These are phyloP conservation scores for Crithidia bombi DNA, from an alignment of 208 protist genomes.

Conservation along the genomic window DNA sequence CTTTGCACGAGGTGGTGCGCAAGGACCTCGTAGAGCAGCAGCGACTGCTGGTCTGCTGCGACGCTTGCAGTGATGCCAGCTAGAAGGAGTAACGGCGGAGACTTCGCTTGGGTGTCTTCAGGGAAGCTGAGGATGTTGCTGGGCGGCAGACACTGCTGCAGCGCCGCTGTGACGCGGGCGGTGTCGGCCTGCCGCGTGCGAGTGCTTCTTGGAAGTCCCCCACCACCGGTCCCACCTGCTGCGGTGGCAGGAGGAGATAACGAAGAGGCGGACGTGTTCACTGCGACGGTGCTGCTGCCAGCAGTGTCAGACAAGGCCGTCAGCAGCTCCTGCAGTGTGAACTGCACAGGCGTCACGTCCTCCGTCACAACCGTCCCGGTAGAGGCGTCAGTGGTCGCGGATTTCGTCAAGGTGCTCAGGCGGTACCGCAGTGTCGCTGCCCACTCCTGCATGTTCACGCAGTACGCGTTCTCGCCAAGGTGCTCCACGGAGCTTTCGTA, in stretches of 20 bases:
- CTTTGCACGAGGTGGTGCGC: slow-evolving; percentile 24
- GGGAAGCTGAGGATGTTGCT: slow-evolving; percentile 3
- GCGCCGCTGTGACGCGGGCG: not conserved
- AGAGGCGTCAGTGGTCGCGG: not conserved
- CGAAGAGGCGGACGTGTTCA: too few species aligned
- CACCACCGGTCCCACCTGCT: not conserved
- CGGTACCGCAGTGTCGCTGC: slow-evolving; percentile 3
- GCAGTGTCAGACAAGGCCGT: slow-evolving; percentile 6
- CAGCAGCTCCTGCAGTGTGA: slow-evolving; percentile 13
- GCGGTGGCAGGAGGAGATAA: not conserved
- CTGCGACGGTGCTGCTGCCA: slow-evolving; percentile 5
- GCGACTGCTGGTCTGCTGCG: not conserved
- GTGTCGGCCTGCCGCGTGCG: slow-evolving; percentile 11
- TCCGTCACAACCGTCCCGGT: not conserved
- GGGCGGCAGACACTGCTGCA: slow-evolving; percentile 17
- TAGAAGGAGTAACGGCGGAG: slow-evolving; percentile 22
- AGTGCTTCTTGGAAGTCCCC: not conserved
- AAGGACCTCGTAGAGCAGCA: slow-evolving; percentile 29
- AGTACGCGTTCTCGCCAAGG: slow-evolving; percentile 28
- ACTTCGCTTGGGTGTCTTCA: slow-evolving; percentile 17
- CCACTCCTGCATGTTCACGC: slow-evolving; percentile 16
- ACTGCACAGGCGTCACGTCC: not conserved
- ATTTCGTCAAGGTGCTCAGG: not conserved
- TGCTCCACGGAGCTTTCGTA: slow-evolving; percentile 1
- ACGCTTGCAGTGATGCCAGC: slow-evolving; percentile 11